Percentiles rank a stretch among this genome's conserved stretches.
Conservation (phyloP, 2,329 filamentous ascomycete species). For the Penicillium sclerotigenum region DNA sequence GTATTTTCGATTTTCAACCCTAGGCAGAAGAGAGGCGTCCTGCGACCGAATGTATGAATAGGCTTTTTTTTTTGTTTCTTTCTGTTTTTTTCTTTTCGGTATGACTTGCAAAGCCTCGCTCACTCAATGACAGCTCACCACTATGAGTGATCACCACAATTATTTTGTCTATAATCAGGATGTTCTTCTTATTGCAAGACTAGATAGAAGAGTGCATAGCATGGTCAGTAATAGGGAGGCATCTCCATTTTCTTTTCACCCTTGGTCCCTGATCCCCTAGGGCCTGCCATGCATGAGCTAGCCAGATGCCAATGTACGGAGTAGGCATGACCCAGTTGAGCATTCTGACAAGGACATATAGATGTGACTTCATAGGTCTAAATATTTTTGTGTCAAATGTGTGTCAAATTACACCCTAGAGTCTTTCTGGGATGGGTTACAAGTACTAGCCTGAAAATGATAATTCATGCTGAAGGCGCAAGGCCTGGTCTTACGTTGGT, state of each 20-base stretch:
- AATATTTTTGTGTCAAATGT: too few relatives aligned
- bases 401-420: too few relatives aligned
- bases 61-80: neutral
- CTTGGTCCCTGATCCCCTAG: neutral
- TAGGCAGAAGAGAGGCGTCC: neutral
- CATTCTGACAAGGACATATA: too few relatives aligned
- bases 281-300: too few relatives aligned
- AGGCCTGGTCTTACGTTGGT: slow-evolving; percentile 9
- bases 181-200: too few relatives aligned
- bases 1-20: neutral
- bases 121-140: neutral
- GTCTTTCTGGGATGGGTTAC: too few relatives aligned
- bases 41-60: slow-evolving; percentile 23
- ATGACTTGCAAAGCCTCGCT: neutral
- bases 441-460: neutral
- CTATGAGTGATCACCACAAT: neutral
- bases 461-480: neutral
- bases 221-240: too few relatives aligned
- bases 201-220: too few relatives aligned
- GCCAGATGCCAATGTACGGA: too few relatives aligned
- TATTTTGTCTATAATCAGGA: slow-evolving; percentile 16
- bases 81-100: slow-evolving; percentile 1
- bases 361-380: too few relatives aligned
- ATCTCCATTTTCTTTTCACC: neutral
- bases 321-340: too few relatives aligned